Base-by-base conservation (phyloP, 2,329 filamentous ascomycete genomes). In the Xylariaceae sp. region DNA sequence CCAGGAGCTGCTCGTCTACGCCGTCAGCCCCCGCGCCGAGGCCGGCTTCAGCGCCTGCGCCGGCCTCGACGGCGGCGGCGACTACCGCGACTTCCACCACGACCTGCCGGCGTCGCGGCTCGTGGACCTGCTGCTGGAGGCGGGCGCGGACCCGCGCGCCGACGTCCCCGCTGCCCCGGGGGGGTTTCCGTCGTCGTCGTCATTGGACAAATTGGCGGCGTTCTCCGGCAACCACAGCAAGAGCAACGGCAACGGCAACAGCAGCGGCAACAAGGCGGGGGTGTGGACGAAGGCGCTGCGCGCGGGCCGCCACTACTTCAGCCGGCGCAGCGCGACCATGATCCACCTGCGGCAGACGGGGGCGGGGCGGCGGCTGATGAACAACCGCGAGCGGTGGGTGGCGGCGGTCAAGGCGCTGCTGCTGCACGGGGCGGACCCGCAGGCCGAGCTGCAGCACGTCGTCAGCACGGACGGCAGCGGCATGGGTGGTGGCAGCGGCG, bases 1-100 rank as follows among this genome's bases (percentile, higher is more conserved):
- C 12, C 51, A 55, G 22, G 53, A 56, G 33, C 45, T 56, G n/a
- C 40, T 56, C 5, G 35, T 44, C 3, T 51, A 49, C 28, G 47
- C 48, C 5, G 47, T 55, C 19, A 49, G 50, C 23, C 53, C 53
- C 10, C 52, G 51, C 32, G 51, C 46, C 15, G 52, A 55, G 8
- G n/a, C n/a, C n/a, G 52, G 52, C 2, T 49, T 56, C 22, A 53
- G 51, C 27, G 52, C 53, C 3, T 56, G 53, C 16, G 51, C 50
- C 7, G 43, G 46, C 15, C 40, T 55, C n/a, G 51, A 46, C 19
- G 53, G 53, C 9, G 51, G 47, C 19, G 53, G 53, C 9, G 52
- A 56, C 29, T 56, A 55, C 13, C 37, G 46, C 4, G 53, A 55
- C 37, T 54, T 56, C 29, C 53, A 56, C 36, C 52, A 54, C 40